Conservation (phyloP, 192 early-diverging fungal genomes). For the Coemansia aciculifera region DNA sequence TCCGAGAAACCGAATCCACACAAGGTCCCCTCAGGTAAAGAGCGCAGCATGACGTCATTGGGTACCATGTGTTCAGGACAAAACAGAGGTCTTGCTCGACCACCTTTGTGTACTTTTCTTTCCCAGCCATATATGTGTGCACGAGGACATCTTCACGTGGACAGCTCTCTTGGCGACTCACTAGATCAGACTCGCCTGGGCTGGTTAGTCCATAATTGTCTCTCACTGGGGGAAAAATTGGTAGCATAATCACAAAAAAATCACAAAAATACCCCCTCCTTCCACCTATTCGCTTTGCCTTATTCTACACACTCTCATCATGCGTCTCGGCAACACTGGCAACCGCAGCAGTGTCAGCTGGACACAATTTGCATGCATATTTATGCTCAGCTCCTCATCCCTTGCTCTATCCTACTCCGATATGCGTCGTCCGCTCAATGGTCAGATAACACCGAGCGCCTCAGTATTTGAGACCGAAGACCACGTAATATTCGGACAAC, state of each 20-base stretch:
- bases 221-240: neutral
- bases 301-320: neutral
- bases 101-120: neutral
- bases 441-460: neutral
- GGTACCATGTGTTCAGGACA: neutral
- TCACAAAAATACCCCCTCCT: neutral
- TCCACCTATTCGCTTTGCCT: neutral
- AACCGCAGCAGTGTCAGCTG: neutral
- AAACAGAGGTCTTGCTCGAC: neutral
- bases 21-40: neutral
- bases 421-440: conserved; percentile 24
- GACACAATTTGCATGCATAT: neutral
- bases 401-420: conserved; percentile 34
- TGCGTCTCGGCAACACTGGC: neutral
- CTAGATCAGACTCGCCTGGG: neutral
- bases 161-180: neutral
- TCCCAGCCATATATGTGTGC: neutral
- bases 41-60: neutral
- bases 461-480: conserved; percentile 21
- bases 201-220: neutral
- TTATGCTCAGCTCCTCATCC: neutral
- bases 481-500: conserved; percentile 42
- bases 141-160: neutral
- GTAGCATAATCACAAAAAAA: conserved; percentile 7
- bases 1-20: neutral